phyloP scores from a whole-genome alignment of 2,329 filamentous ascomycete species.

The Trichophaea hybrida region DNA sequence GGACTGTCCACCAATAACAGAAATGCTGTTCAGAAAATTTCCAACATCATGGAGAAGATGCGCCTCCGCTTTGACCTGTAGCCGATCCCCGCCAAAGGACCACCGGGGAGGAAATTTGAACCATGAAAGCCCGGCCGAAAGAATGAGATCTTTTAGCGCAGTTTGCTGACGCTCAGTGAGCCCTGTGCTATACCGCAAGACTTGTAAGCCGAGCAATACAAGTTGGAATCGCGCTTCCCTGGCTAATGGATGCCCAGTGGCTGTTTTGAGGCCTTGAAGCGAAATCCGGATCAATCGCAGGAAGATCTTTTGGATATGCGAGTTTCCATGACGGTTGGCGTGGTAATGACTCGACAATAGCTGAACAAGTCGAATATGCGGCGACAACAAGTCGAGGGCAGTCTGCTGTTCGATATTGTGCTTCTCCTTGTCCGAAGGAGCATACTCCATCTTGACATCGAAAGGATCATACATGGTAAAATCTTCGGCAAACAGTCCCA shows the following conservation, averaged over 20 bases:
- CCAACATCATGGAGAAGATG: slow-evolving; percentile 52
- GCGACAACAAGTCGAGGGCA: slow-evolving; percentile 69
- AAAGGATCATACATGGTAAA: slow-evolving; percentile 63
- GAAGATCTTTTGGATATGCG: slow-evolving; percentile 69
- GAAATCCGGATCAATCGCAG: slow-evolving; percentile 67
- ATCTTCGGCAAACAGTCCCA: slow-evolving; percentile 57
- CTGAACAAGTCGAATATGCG: slow-evolving; percentile 71
- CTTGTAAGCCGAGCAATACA: slow-evolving; percentile 63
- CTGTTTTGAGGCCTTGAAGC: slow-evolving; percentile 55
- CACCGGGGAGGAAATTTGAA: slow-evolving; percentile 71
- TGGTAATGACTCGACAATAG: slow-evolving; percentile 93
- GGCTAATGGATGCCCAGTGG: slow-evolving; percentile 68
- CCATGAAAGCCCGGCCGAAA: slow-evolving; percentile 80
- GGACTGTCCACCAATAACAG: slow-evolving; percentile 13
- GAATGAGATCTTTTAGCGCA: slow-evolving; percentile 73
- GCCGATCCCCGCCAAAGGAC: slow-evolving; percentile 87
- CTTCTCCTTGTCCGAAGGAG: slow-evolving; percentile 67
- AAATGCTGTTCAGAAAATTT: slow-evolving; percentile 17
- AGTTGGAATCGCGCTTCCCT: slow-evolving; percentile 86
- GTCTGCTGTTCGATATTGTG: slow-evolving; percentile 62
- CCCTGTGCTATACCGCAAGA: slow-evolving; percentile 56
- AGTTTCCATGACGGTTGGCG: slow-evolving; percentile 70
- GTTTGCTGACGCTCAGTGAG: slow-evolving; percentile 50
- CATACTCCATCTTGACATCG: slow-evolving; percentile 79
- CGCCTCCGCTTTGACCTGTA: slow-evolving; percentile 88